These are phyloP conservation scores for Brassica juncea DNA, from an alignment of 345 rosid genomes.

Conservation along the genomic window DNA sequence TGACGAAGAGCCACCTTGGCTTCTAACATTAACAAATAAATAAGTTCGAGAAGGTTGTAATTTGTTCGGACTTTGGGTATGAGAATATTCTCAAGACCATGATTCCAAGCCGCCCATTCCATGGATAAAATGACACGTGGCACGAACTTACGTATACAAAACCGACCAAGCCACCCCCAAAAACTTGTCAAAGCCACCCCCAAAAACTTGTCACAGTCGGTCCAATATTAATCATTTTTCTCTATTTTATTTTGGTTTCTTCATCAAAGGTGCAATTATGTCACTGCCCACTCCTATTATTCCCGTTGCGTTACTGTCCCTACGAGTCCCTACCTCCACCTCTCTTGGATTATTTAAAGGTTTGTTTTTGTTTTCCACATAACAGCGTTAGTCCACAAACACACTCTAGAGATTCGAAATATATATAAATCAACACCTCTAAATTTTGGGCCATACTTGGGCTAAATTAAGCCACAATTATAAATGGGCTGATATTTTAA, in stretches of 20 bases:
- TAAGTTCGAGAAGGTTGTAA: constrained; percentile 5
- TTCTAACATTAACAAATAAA: neutral
- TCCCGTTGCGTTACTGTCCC: constrained; percentile 14
- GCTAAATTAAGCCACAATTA: neutral
- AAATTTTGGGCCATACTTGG: neutral
- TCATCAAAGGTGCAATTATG: constrained; percentile 4
- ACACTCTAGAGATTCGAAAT: neutral
- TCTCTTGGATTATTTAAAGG: constrained; percentile 18
- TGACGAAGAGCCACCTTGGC: neutral
- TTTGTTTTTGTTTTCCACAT: neutral
- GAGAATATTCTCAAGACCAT: constrained; percentile 2
- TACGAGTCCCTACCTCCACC: constrained; percentile 36
- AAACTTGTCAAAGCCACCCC: constrained; percentile 41
- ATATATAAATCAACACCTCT: neutral
- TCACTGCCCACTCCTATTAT: too few species aligned
- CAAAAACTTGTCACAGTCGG: constrained; percentile 37
- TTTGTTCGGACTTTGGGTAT: constrained; percentile 35
- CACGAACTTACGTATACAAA: constrained; percentile 19
- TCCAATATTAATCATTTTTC: constrained; percentile 22
- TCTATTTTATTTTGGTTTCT: neutral
- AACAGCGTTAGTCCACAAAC: neutral
- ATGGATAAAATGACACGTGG: constrained; percentile 30
- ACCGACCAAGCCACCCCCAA: constrained; percentile 46
- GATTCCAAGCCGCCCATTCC: constrained; percentile 39
- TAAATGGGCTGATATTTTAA: neutral